These are phyloP conservation scores for Farysia itapuensis DNA, from an alignment of 1,284 basidiomycete species.

Conservation along the genomic window DNA sequence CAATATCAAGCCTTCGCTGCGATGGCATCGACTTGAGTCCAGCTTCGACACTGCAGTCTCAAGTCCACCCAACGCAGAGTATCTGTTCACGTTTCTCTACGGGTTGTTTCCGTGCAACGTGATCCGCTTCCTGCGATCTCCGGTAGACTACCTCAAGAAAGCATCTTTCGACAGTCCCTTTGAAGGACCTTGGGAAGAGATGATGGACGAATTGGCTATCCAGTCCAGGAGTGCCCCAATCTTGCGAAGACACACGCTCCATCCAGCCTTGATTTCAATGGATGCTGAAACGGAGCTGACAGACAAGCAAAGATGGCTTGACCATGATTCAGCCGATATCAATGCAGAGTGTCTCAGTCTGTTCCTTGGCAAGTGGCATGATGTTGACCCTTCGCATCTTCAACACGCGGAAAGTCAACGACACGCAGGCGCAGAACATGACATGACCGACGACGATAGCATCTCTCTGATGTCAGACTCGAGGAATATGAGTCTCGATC, in stretches of 20 bases:
- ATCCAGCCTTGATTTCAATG: constrained; percentile 72
- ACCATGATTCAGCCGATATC: constrained; percentile 70
- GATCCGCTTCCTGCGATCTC: constrained; percentile 72
- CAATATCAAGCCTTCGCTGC: constrained; percentile 27
- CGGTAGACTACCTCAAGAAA: constrained; percentile 70
- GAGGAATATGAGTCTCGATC: constrained; percentile 15
- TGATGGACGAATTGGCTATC: constrained; percentile 68
- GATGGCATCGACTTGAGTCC: constrained; percentile 46
- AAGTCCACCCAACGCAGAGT: constrained; percentile 45
- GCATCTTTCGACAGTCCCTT: constrained; percentile 66
- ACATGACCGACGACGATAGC: constrained; percentile 16
- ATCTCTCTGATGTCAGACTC: constrained; percentile 22
- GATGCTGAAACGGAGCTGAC: constrained; percentile 70
- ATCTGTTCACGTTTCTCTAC: constrained; percentile 74
- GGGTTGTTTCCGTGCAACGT: constrained; percentile 84
- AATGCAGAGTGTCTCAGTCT: constrained; percentile 69
- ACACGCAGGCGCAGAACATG: constrained; percentile 4
- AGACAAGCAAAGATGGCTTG: constrained; percentile 69
- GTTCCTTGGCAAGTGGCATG: constrained; percentile 42
- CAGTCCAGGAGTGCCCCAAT: constrained; percentile 61
- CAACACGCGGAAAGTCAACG: constrained; percentile 23
- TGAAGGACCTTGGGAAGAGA: constrained; percentile 62
- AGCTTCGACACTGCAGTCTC: constrained; percentile 39
- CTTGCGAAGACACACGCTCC: constrained; percentile 72
- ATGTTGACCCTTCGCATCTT: constrained; percentile 28